These are phyloP conservation scores for Amanita jacksonii DNA, from an alignment of 768 basidiomycete genomes.

Conservation along the genomic window DNA sequence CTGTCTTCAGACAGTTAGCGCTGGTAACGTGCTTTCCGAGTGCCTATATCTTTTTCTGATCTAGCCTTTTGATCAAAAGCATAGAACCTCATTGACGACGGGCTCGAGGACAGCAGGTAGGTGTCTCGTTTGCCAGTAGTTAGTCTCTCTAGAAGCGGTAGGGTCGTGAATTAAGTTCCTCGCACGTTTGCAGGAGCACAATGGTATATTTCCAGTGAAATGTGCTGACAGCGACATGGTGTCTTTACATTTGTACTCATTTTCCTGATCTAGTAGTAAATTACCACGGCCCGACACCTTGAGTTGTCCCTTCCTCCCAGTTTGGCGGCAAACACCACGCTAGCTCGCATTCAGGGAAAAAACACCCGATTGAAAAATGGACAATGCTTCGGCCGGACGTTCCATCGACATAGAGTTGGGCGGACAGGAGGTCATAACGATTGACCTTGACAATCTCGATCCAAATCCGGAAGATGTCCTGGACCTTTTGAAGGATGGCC, in stretches of 20 bases:
- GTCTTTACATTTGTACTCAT: too few relatives aligned
- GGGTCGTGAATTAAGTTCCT: background rate
- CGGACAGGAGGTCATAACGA: constrained; percentile 78
- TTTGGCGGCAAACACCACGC: background rate
- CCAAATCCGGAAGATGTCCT: constrained; percentile 68
- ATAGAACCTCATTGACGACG: too few relatives aligned
- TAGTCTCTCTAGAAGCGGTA: background rate
- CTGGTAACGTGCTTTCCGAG: too few relatives aligned
- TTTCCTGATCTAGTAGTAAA: too few relatives aligned
- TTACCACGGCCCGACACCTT: too few relatives aligned
- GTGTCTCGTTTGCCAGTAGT: too few relatives aligned
- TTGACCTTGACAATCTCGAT: constrained; percentile 84
- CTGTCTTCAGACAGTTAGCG: too few relatives aligned
- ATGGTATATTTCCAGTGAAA: too few relatives aligned
- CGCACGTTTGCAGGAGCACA: background rate
- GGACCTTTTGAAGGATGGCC: constrained; percentile 61
- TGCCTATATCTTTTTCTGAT: too few relatives aligned
- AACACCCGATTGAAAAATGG: constrained; percentile 19
- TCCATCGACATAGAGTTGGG: constrained; percentile 73
- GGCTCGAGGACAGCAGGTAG: too few relatives aligned
- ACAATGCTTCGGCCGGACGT: constrained; percentile 30
- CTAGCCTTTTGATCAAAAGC: too few relatives aligned
- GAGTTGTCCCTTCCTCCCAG: background rate
- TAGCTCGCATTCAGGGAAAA: background rate
- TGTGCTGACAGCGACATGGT: too few relatives aligned